Conservation (phyloP, 2,329 filamentous ascomycete genomes). For the Beauveria australis region DNA sequence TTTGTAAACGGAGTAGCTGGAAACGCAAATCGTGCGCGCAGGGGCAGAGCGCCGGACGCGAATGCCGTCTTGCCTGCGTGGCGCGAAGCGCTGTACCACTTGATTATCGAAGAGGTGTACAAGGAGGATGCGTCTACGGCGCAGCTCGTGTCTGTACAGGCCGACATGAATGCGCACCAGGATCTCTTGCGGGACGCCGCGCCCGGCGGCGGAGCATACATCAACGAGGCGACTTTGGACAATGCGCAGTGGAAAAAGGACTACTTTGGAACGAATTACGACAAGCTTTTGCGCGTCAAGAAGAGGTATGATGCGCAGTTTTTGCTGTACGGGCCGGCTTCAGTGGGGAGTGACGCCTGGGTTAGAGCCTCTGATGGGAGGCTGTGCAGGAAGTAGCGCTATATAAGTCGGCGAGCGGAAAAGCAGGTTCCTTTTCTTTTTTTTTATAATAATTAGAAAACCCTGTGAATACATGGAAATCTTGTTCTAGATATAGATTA, state of each 20-base stretch:
- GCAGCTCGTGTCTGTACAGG: not conserved
- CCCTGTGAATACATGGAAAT: not conserved
- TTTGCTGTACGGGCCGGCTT: conserved; percentile 39
- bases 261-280: conserved; percentile 41
- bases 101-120: not conserved
- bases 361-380: conserved; percentile 24
- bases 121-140: not conserved
- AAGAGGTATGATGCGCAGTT: conserved; percentile 37
- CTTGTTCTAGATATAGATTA: not conserved
- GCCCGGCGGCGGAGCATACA: conserved; percentile 35
- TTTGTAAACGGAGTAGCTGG: not conserved
- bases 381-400: conserved; percentile 25
- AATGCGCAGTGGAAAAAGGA: conserved; percentile 33
- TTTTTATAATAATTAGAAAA: not conserved
- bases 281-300: conserved; percentile 36
- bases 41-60: not conserved
- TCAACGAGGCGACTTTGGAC: conserved; percentile 43
- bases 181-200: conserved; percentile 26
- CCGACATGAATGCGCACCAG: conserved; percentile 1
- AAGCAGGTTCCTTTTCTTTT: not conserved
- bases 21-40: not conserved
- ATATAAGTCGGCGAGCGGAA: not conserved
- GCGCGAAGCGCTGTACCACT: not conserved
- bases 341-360: conserved; percentile 47
- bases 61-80: not conserved